A percentile compares a stretch with the other conserved stretches of the same genome.
Evolutionary conservation across 768 basidiomycete species (phyloP).

Genomic region (Collybia mongolica): DNA sequence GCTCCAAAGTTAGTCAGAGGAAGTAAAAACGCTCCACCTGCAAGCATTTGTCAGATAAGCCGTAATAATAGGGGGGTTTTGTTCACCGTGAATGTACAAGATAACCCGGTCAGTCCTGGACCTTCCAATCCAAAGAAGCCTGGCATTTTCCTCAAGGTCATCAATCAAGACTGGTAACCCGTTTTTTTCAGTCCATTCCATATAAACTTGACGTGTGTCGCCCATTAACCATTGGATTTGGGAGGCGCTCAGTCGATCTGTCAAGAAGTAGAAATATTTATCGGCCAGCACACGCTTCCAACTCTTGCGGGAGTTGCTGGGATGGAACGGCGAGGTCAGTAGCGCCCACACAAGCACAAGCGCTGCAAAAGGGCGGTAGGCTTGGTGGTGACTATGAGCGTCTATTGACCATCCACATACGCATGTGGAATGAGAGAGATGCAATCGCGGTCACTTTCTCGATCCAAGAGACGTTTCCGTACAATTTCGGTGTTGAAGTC

Average conservation of each 20-base stretch:
- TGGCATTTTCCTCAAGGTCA: conserved; percentile 23
- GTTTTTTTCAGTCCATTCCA: conserved; percentile 19
- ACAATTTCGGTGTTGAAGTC: no score
- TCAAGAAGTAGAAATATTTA: conserved; percentile 13
- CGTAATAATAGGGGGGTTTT: background rate
- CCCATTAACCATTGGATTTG: conserved; percentile 23
- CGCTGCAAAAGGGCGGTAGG: no score
- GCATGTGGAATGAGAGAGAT: conserved; percentile 8
- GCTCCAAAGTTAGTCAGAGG: conserved; percentile 17
- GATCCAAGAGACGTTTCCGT: conserved; percentile 10
- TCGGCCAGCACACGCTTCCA: conserved; percentile 19
- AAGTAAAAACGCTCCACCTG: conserved; percentile 27
- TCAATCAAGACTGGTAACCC: conserved; percentile 20
- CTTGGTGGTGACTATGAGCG: no score
- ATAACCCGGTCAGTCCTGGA: conserved; percentile 29
- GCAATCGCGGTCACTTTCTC: conserved; percentile 7
- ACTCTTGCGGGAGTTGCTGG: no score
- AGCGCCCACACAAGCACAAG: no score
- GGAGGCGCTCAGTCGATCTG: conserved; percentile 9
- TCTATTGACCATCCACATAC: no score
- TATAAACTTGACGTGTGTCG: conserved; percentile 19
- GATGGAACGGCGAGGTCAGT: no score
- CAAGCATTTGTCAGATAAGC: background rate
- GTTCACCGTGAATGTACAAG: conserved; percentile 29
- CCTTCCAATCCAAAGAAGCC: conserved; percentile 31